Conservation (phyloP, 2,329 filamentous ascomycete genomes). For the Sporothrix pallida region DNA sequence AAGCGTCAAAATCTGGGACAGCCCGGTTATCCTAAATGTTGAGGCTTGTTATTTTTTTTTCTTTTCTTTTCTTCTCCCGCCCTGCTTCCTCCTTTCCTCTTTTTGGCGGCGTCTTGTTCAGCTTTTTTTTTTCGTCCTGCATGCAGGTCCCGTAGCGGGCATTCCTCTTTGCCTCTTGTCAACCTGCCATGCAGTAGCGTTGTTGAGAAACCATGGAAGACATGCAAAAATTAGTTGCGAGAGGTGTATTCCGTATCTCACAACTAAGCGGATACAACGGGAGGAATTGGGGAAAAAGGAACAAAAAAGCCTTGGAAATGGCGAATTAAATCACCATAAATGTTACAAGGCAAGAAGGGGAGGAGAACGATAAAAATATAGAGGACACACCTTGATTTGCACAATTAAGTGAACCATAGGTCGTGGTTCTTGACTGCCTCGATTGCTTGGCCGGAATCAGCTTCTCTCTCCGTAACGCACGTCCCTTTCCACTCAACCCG, state of each 20-base stretch:
- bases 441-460: neutral
- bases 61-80: too few species aligned
- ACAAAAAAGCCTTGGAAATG: neutral
- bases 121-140: conserved; percentile 21
- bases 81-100: neutral
- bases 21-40: neutral
- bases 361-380: neutral
- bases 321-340: too few species aligned
- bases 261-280: conserved; percentile 3
- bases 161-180: conserved; percentile 17
- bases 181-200: conserved; percentile 28
- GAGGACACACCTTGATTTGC: neutral
- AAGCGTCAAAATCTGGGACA: neutral
- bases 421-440: neutral
- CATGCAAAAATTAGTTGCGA: neutral
- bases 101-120: neutral
- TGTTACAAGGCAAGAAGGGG: neutral
- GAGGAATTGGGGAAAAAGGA: neutral
- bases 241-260: neutral
- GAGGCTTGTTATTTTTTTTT: neutral
- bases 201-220: conserved; percentile 13
- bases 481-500: neutral
- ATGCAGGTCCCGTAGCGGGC: conserved; percentile 5
- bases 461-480: neutral
- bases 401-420: neutral